These are phyloP conservation scores for Moricandia moricandioides DNA, from an alignment of 345 rosid species.

Conservation along the genomic window DNA sequence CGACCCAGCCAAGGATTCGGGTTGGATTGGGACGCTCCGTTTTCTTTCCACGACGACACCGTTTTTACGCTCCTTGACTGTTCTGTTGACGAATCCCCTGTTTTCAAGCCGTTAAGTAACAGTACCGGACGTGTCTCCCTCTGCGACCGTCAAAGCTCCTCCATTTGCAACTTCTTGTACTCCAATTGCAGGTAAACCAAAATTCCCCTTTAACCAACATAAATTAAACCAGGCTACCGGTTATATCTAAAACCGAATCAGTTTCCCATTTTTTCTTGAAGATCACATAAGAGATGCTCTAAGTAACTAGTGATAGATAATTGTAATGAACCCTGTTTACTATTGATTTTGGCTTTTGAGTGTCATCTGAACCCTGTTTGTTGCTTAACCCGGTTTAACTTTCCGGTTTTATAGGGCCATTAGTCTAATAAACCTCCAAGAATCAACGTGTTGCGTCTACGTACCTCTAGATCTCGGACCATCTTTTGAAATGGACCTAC, in stretches of 20 bases:
- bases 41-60: slow-evolving; percentile 68
- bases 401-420: slow-evolving; percentile 48
- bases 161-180: slow-evolving; percentile 79
- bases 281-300: neutral
- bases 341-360: neutral
- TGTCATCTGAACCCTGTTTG: neutral
- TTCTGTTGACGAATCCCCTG: slow-evolving; percentile 56
- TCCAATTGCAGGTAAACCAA: slow-evolving; percentile 42
- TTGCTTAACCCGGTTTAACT: slow-evolving; percentile 18
- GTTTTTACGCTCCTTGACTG: slow-evolving; percentile 84
- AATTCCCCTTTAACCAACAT: too few species aligned
- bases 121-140: slow-evolving; percentile 43
- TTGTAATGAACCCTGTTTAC: neutral
- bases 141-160: slow-evolving; percentile 69
- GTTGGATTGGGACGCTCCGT: slow-evolving; percentile 87
- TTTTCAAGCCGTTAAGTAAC: slow-evolving; percentile 43
- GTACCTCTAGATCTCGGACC: slow-evolving; percentile 88
- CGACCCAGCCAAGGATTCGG: slow-evolving; percentile 83
- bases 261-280: neutral
- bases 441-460: slow-evolving; percentile 88
- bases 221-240: too few species aligned
- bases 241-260: neutral
- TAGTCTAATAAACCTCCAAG: slow-evolving; percentile 60
- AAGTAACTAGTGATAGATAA: neutral
- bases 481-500: slow-evolving; percentile 67